Evolutionary conservation across 2,329 filamentous ascomycete species (phyloP), one percentile per base, ranked within the genome.

Genomic region (Xylariaceae sp.): DNA sequence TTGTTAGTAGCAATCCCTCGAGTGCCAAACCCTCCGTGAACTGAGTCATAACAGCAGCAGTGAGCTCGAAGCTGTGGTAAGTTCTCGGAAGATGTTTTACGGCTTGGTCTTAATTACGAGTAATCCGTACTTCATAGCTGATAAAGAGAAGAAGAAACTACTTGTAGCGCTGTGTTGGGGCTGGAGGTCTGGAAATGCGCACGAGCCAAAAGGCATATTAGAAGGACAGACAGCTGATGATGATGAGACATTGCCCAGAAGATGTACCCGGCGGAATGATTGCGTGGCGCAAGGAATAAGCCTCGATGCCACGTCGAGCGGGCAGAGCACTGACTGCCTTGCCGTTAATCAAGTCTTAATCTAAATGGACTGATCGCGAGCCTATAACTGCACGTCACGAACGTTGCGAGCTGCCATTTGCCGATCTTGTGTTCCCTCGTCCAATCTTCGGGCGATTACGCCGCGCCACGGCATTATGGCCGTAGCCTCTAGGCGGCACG

Each of bases 331-430:
- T 47, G n/a, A 49, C 50, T 55, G 56, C 51, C 53, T 61, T 30
- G 58, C 10, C 55, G 51, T 56, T 18, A 53, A 56, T 58, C 15
- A 30, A 49, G 34, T 39, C 44, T 30, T 55, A 55, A 60, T 57
- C 15, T 63, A 55, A 55, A 61, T 56, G 56, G 55, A 65, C 50
- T 59, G 55, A 56, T 57, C 56, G 63, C 60, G 51, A 61, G 59
- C 67, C 66, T 66, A 69, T 68, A 57, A 64, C 59, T 53, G 61
- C 59, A 61, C 58, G 62, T 65, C 60, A 64, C 58, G 59, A 64
- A 64, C 53, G 49, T 60, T 51, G 55, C 44, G 47, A 37, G 49
- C 64, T 67, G 65, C 63, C 57, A 59, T 60, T 60, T 63, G 61
- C 67, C 67, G 66, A 55, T 51, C 54, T 47, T 51, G 61, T 61